A percentile compares a stretch with the other conserved stretches of the same genome.
These are phyloP conservation scores for Taiwanofungus camphoratus DNA, from an alignment of 1,284 basidiomycete species.

Conservation along the genomic window DNA sequence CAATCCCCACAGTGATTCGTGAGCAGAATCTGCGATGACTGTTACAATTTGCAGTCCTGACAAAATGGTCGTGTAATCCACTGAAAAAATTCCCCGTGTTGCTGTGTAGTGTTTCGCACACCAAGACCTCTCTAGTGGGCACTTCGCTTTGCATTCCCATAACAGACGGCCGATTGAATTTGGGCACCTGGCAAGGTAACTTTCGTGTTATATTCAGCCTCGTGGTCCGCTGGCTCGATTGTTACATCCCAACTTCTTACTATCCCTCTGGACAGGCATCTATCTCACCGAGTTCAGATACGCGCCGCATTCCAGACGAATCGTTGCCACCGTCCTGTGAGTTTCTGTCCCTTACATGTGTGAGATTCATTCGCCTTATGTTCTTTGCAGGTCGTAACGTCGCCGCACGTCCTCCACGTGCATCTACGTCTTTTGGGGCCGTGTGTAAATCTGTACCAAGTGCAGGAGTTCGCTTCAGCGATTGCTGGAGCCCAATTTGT, in stretches of 20 bases:
- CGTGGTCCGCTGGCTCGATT: neutral
- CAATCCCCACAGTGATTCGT: conserved; percentile 59
- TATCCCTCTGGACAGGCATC: conserved; percentile 44
- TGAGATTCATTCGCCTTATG: neutral
- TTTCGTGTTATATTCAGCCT: neutral
- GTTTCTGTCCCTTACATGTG: conserved; percentile 23
- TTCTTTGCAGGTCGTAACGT: neutral
- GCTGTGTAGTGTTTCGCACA: conserved; percentile 72
- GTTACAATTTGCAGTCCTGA: neutral
- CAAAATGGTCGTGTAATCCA: too few relatives aligned
- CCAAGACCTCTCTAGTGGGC: conserved; percentile 82
- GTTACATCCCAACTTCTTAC: neutral
- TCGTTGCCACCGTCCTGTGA: conserved; percentile 83
- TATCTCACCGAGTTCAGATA: conserved; percentile 81
- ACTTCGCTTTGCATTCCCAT: conserved; percentile 82
- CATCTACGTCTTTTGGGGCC: too few relatives aligned
- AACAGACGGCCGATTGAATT: conserved; percentile 72
- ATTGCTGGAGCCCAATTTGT: too few relatives aligned
- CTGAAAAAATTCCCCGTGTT: neutral
- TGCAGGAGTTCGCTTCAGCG: too few relatives aligned
- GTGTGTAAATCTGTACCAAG: too few relatives aligned
- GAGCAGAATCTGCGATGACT: conserved; percentile 27
- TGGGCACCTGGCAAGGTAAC: conserved; percentile 89
- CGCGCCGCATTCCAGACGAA: conserved; percentile 53
- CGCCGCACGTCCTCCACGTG: neutral